Percentiles rank a stretch among this genome's conserved stretches.
Evolutionary conservation across 352 stramenopile genomes (phyloP).

Genomic region (Aphanomyces invadans): DNA sequence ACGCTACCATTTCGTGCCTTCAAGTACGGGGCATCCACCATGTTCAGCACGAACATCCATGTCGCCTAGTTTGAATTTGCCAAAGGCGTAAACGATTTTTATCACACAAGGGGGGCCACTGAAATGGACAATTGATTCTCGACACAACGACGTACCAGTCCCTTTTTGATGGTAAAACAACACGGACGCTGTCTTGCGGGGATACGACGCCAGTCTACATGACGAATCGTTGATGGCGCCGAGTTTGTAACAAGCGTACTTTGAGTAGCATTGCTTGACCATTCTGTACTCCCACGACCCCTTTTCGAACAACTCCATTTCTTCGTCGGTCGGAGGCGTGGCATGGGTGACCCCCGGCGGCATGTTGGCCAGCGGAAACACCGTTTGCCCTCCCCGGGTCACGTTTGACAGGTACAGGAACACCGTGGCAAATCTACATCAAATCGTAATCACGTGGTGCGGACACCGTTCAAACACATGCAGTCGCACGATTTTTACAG

Average conservation of each 20-base stretch:
- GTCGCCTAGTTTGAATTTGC: neutral
- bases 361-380: constrained; percentile 28
- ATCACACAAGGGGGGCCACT: too few species aligned
- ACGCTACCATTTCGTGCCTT: constrained; percentile 62
- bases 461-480: too few species aligned
- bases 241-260: too few species aligned
- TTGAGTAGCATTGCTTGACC: constrained; percentile 13
- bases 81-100: neutral
- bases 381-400: constrained; percentile 27
- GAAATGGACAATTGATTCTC: neutral
- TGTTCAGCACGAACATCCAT: constrained; percentile 43
- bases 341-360: neutral
- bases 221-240: too few species aligned
- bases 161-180: constrained; percentile 85
- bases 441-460: too few species aligned
- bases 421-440: constrained; percentile 26
- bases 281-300: constrained; percentile 18
- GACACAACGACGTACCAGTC: constrained; percentile 17
- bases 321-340: neutral
- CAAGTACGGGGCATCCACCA: constrained; percentile 74
- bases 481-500: too few species aligned
- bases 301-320: constrained; percentile 11
- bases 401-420: constrained; percentile 28
- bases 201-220: constrained; percentile 23
- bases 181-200: constrained; percentile 52